phyloP scores from a whole-genome alignment of 495 filamentous ascomycete species.

The Penicillium mononematosum region DNA sequence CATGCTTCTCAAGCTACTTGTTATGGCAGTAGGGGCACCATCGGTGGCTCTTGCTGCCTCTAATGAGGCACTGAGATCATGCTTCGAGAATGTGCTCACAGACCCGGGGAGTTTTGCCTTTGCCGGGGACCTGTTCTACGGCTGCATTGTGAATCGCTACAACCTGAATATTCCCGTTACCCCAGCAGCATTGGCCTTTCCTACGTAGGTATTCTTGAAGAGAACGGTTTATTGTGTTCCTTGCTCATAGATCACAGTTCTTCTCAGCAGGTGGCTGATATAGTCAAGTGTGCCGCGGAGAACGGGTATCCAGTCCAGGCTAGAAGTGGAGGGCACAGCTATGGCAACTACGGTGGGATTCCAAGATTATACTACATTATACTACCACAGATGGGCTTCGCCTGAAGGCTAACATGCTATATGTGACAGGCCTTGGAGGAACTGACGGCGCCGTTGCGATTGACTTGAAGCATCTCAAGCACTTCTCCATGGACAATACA shows the following conservation, averaged over 20 bases:
- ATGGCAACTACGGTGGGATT: not conserved
- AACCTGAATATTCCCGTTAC: not conserved
- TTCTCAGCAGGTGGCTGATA: not conserved
- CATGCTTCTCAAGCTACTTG: not conserved
- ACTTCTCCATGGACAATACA: constrained; percentile 46
- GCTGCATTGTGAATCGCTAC: not conserved
- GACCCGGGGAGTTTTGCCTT: not conserved
- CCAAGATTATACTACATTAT: not conserved
- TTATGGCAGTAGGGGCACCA: not conserved
- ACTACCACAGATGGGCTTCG: not conserved
- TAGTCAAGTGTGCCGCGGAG: not conserved
- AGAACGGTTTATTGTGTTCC: not conserved
- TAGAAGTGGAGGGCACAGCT: not conserved
- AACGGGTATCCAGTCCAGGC: not conserved
- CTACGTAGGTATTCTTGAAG: not conserved
- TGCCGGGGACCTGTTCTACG: not conserved
- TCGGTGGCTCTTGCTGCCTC: not conserved
- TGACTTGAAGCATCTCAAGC: constrained; percentile 33
- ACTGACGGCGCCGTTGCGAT: constrained; percentile 35
- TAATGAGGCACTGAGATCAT: not conserved
- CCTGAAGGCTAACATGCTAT: not conserved
- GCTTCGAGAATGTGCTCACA: not conserved
- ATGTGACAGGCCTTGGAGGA: not conserved
- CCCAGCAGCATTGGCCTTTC: not conserved
- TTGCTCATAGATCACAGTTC: not conserved